Evolutionary conservation across 179 eudicot species (phyloP), one percentile per base, ranked within the genome.

Genomic region (Beta lomatogona): DNA sequence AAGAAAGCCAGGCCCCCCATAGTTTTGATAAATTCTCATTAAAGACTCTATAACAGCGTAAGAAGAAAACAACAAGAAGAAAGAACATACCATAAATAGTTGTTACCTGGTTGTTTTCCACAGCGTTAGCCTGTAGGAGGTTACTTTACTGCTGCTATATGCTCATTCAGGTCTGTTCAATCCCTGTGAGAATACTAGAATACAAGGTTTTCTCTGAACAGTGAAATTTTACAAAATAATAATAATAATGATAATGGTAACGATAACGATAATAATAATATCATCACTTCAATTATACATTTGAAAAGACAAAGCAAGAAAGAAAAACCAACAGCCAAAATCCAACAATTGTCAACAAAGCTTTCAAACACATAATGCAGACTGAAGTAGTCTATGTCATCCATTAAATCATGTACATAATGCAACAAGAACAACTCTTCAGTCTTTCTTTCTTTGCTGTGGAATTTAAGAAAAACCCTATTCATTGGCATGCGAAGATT

Each of bases 41-140:
- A 48, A 79, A 70, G 71, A 46, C 41, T 75, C 25, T 53, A 52
- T 48, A 54, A 75, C 48, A 68, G 55, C 22, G n/a, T 64, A 41
- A 41, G 76, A 68, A 71, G 54, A 81, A 75, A 66, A 86, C 28
- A 84, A 86, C 81, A 79, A 84, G n/a, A n/a, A n/a, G 22, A 75
- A 73, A 78, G 63, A 84, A 67, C 77, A 22, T 71, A 81, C 81
- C 73, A 63, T 71, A 83, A 13, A 73, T 63, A 57, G 52, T 55
- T 21, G 67, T 80, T 73, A 54, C 74, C 70, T 68, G 80, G 60
- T 77, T 71, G 78, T 71, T 77, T 57, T 52, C 69, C 74, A 63
- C n/a, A 70, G 44, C 41, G 63, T 44, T 59, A 22, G 80, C 58
- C 81, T 52, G 60, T 57, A 19, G 12, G 48, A 79, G 21, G 14